Base-by-base conservation (phyloP, 495 filamentous ascomycete species). In the Penicillium desertorum region DNA sequence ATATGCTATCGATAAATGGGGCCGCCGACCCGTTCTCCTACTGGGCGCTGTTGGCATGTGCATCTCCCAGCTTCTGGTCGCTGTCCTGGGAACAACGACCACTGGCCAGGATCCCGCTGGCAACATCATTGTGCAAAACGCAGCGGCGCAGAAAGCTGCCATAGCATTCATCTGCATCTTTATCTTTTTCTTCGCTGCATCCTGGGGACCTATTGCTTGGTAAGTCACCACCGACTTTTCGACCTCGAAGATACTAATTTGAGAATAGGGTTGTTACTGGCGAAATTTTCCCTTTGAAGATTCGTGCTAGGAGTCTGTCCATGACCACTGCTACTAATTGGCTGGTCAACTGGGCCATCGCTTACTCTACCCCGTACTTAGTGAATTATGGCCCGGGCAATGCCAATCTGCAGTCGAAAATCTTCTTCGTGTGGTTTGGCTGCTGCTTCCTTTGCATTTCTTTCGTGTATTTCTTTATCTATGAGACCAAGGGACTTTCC, bases 111-210 rank as follows among this genome's bases (percentile, higher is more conserved):
- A 34, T 14, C 11, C 32, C 11, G 32, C 32, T 5, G 32, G 32
- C 32, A 34, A 34, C 32, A 14, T 34, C 4, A 16, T 27, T 25
- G 44, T 27, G 5, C 22, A 16, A 3, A 34, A 34, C 32, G 32
- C 32, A 34, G 32, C 10, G 32, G 32, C 32, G 32, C 32, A 34
- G 11, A 34, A 34, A 14, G 32, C 32, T 14, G 32, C 32, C 11
- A 86, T 90, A 43, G 80, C 87, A 37, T 90, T 91, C 72, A 85
- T 90, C 60, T 85, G 85, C 67, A 86, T 92, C 78, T 91, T 89
- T 79, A 88, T 91, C 71, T 88, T 88, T 78, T 88, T 86, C 79
- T 91, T 90, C 67, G 88, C 88, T 39, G 81, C 79, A 45, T 87
- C 87, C 14, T 92, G 87, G 88, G 89, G 89, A 37, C 88, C 89